Evolutionary conservation across 805 yeast species (phyloP).

Genomic region (Candida verbasci): DNA sequence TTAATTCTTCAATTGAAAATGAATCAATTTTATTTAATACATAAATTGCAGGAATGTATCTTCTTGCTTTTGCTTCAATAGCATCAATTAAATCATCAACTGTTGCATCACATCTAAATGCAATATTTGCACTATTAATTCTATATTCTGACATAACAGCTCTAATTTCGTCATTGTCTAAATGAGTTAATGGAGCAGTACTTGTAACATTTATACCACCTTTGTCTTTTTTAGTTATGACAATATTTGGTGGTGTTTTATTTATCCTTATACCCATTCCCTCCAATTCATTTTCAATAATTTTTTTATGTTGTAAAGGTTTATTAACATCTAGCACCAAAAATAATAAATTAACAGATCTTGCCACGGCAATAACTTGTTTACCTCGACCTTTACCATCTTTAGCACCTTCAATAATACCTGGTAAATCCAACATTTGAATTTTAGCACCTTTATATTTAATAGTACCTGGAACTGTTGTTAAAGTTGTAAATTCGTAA

Average conservation of each 20-base stretch:
- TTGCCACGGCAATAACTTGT: slow-evolving; percentile 98
- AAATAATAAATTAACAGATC: slow-evolving; percentile 90
- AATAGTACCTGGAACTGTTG: slow-evolving; percentile 96
- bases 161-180: slow-evolving; percentile 87
- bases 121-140: slow-evolving; percentile 93
- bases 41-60: slow-evolving; percentile 92
- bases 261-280: slow-evolving; percentile 96
- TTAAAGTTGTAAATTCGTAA: slow-evolving; percentile 94
- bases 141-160: slow-evolving; percentile 96
- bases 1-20: slow-evolving; percentile 89
- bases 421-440: slow-evolving; percentile 91
- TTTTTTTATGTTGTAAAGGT: slow-evolving; percentile 89
- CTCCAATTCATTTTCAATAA: slow-evolving; percentile 92
- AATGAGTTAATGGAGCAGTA: slow-evolving; percentile 87
- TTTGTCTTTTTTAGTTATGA: slow-evolving; percentile 86
- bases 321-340: slow-evolving; percentile 94
- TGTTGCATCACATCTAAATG: slow-evolving; percentile 95
- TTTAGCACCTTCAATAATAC: slow-evolving; percentile 87
- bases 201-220: slow-evolving; percentile 95
- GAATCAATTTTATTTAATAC: slow-evolving; percentile 95
- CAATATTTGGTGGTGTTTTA: slow-evolving; percentile 87
- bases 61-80: slow-evolving; percentile 83
- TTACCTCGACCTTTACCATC: slow-evolving; percentile 92
- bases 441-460: slow-evolving; percentile 95
- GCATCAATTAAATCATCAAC: slow-evolving; percentile 96